Conservation (phyloP, 2,329 filamentous ascomycete genomes). For the Aphanoascus verrucosus region DNA sequence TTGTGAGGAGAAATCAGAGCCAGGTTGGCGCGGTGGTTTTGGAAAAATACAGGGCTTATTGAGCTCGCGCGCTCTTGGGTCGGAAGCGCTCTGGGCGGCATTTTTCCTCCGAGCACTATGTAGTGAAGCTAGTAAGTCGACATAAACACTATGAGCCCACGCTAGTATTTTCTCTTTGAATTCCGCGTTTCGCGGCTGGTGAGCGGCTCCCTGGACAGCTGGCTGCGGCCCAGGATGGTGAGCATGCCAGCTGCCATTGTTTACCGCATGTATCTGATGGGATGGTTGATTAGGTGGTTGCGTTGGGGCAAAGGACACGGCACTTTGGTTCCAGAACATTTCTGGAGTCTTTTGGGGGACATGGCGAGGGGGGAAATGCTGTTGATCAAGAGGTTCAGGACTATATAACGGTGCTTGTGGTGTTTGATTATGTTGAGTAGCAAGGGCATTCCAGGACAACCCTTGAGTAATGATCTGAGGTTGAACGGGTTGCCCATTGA, state of each 20-base stretch:
- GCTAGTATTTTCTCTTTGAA: constrained; percentile 60
- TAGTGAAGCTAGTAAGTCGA: constrained; percentile 56
- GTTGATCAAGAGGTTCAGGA: constrained; percentile 25
- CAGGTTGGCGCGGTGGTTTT: constrained; percentile 49
- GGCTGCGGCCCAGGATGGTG: constrained; percentile 17
- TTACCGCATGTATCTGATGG: constrained; percentile 8
- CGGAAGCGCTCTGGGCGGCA: constrained; percentile 37
- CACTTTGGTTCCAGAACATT: constrained; percentile 20
- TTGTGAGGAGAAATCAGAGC: constrained; percentile 24
- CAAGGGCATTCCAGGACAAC: constrained; percentile 26
- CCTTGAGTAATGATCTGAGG: constrained; percentile 21
- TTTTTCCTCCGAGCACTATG: constrained; percentile 43
- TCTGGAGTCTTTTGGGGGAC: constrained; percentile 19
- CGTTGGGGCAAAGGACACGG: constrained; percentile 18
- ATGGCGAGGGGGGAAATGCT: constrained; percentile 31
- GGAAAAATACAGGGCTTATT: constrained; percentile 50
- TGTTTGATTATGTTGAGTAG: constrained; percentile 16
- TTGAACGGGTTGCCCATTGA: constrained; percentile 22
- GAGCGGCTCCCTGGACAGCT: constrained; percentile 17
- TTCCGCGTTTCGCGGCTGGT: constrained; percentile 32
- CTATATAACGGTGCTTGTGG: constrained; percentile 16
- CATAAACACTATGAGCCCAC: constrained; percentile 62
- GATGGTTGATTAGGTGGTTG: constrained; percentile 4
- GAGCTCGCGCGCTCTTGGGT: constrained; percentile 35
- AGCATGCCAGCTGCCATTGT: constrained; percentile 20